Evolutionary conservation across 805 yeast genomes (phyloP).

Genomic region (Cyberlindnera lachancei): DNA sequence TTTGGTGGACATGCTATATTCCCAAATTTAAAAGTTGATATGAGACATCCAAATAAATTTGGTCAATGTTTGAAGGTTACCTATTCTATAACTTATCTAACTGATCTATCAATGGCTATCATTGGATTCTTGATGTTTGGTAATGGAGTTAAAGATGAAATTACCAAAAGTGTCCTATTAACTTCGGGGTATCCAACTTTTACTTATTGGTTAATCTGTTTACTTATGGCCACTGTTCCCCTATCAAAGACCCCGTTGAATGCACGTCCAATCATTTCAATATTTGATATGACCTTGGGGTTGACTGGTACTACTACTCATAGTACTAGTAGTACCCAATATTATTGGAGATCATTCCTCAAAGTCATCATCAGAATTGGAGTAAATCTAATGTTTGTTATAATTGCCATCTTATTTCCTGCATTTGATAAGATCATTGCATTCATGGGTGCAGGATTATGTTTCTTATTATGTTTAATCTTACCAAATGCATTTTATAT

Average conservation of each 20-base stretch:
- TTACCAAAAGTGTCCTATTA: conserved; percentile 65
- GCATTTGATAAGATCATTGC: conserved; percentile 79
- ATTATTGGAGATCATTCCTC: conserved; percentile 14
- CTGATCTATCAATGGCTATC: conserved; percentile 58
- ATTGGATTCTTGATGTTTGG: conserved; percentile 83
- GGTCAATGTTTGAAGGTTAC: conserved; percentile 46
- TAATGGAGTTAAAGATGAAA: conserved; percentile 54
- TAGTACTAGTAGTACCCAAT: conserved; percentile 15
- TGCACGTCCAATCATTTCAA: conserved; percentile 73
- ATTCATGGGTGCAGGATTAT: conserved; percentile 71
- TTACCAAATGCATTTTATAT: conserved; percentile 71
- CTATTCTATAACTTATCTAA: conserved; percentile 49
- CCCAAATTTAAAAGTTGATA: conserved; percentile 66
- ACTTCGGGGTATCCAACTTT: conserved; percentile 63
- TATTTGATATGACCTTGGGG: conserved; percentile 48
- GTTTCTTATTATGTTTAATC: conserved; percentile 72
- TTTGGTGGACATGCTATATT: conserved; percentile 84
- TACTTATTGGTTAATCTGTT: conserved; percentile 51
- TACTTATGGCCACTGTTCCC: conserved; percentile 74
- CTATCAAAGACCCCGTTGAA: conserved; percentile 78
- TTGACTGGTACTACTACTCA: conserved; percentile 19
- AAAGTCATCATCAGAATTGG: conserved; percentile 24
- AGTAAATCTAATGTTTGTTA: conserved; percentile 52
- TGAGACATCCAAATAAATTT: conserved; percentile 58
- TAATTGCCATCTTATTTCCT: conserved; percentile 58